Percentiles rank a stretch among this genome's conserved stretches.
Conservation (phyloP, 75 land plant species). For the Pseudotsuga menziesii region DNA sequence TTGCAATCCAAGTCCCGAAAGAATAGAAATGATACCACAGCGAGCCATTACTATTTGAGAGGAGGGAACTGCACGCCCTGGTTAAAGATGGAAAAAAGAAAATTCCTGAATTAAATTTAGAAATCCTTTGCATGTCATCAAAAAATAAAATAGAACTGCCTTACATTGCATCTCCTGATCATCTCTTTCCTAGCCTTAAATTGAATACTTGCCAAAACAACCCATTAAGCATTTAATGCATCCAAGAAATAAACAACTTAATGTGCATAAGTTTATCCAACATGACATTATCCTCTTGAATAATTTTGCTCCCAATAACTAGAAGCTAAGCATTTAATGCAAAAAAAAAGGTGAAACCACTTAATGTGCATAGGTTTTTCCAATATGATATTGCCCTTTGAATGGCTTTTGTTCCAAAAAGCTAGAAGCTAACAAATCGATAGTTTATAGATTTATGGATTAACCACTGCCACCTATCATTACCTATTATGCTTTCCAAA, state of each 20-base stretch:
- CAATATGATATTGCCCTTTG: constrained; percentile 4
- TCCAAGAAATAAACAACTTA: neutral
- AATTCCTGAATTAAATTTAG: neutral
- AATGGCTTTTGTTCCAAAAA: neutral
- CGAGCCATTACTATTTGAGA: constrained; percentile 35
- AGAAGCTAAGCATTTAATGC: neutral
- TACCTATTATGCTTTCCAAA: neutral
- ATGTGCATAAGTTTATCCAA: neutral
- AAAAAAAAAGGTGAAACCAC: too few relatives aligned
- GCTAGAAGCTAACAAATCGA: neutral
- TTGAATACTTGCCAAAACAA: neutral
- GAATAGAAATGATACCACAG: constrained; percentile 20
- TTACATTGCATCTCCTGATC: neutral
- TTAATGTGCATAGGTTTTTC: too few relatives aligned
- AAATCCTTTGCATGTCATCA: neutral
- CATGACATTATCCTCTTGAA: neutral
- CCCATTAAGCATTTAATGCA: neutral
- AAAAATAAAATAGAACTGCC: neutral
- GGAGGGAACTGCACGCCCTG: constrained; percentile 29
- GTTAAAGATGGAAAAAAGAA: neutral
- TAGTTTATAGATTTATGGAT: neutral
- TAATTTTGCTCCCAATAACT: neutral
- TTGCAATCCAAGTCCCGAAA: constrained; percentile 19
- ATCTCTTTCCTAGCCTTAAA: neutral
- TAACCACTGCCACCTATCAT: neutral